Evolutionary conservation across 2,329 filamentous ascomycete genomes (phyloP).

Genomic region (Cordyceps fumosorosea): DNA sequence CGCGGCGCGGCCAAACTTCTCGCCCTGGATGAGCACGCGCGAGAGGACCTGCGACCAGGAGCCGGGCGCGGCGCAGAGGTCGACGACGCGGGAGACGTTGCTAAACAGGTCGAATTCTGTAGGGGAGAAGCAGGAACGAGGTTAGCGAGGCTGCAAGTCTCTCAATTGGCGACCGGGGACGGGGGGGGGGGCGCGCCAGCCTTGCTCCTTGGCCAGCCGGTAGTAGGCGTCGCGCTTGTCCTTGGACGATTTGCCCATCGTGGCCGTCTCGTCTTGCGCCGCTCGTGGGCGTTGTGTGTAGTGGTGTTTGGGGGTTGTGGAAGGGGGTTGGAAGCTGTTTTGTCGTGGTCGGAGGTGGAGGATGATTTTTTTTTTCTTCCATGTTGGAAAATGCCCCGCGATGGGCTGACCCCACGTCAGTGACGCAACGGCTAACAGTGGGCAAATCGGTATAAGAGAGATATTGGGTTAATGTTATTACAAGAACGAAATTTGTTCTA

Average conservation of each 20-base stretch:
- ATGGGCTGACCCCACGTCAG: background rate
- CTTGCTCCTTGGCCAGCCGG: constrained; percentile 94
- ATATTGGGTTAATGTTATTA: background rate
- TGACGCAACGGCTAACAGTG: background rate
- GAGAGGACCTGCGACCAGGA: constrained; percentile 98
- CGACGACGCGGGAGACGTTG: constrained; percentile 84
- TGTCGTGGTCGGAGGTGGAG: background rate
- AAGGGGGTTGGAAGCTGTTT: background rate
- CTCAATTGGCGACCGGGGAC: background rate
- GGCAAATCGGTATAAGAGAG: background rate
- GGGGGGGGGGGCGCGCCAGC: constrained; percentile 68
- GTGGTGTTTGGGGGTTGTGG: background rate
- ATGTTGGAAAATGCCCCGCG: background rate
- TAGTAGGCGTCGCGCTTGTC: constrained; percentile 99
- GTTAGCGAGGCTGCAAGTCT: background rate
- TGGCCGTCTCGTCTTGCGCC: constrained; percentile 12
- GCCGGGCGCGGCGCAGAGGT: constrained; percentile 90
- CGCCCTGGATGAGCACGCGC: constrained; percentile 84
- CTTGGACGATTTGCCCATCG: constrained; percentile 95
- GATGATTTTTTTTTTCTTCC: background rate
- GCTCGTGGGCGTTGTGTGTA: background rate
- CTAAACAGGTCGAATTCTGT: constrained; percentile 90
- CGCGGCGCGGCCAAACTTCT: constrained; percentile 77
- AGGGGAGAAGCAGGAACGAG: background rate
- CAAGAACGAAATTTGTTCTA: background rate